Percentiles rank a stretch among this genome's conserved stretches.
Conservation (phyloP, 192 early-diverging fungal genomes). For the Oehlia diaphana region DNA sequence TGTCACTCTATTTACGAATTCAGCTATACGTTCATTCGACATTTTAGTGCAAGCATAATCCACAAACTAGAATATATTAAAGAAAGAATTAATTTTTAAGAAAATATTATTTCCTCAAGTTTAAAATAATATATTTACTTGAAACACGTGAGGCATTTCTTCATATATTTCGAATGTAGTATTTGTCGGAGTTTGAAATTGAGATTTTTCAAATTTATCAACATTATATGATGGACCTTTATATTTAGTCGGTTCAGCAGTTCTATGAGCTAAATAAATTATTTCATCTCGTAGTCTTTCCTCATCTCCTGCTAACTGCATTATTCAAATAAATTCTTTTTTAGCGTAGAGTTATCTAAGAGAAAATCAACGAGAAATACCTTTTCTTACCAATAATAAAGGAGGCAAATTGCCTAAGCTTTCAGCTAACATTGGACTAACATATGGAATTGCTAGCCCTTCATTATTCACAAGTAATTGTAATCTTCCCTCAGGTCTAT, state of each 20-base stretch:
- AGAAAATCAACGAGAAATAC: background rate
- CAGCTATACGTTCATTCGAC: background rate
- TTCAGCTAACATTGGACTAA: conserved; percentile 46
- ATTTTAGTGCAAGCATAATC: background rate
- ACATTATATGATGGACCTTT: background rate
- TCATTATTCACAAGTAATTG: conserved; percentile 49
- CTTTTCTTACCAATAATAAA: conserved; percentile 43
- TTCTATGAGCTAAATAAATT: conserved; percentile 38
- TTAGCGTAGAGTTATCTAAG: background rate
- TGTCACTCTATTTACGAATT: background rate
- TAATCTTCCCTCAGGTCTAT: conserved; percentile 37
- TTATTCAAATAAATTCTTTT: too few species aligned
- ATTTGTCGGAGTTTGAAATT: conserved; percentile 26
- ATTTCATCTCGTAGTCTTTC: conserved; percentile 52
- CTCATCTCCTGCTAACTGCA: conserved; percentile 46
- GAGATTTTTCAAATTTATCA: conserved; percentile 1
- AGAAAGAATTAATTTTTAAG: background rate
- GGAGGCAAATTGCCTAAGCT: conserved; percentile 40
- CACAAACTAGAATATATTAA: background rate
- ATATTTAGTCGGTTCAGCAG: conserved; percentile 19
- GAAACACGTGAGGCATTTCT: conserved; percentile 56
- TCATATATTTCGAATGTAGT: conserved; percentile 47
- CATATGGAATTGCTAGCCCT: conserved; percentile 42
- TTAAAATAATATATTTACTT: conserved; percentile 1
- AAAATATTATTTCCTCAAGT: too few species aligned